These are phyloP conservation scores for Diplodia corticola DNA, from an alignment of 2,329 filamentous ascomycete species.

Conservation along the genomic window DNA sequence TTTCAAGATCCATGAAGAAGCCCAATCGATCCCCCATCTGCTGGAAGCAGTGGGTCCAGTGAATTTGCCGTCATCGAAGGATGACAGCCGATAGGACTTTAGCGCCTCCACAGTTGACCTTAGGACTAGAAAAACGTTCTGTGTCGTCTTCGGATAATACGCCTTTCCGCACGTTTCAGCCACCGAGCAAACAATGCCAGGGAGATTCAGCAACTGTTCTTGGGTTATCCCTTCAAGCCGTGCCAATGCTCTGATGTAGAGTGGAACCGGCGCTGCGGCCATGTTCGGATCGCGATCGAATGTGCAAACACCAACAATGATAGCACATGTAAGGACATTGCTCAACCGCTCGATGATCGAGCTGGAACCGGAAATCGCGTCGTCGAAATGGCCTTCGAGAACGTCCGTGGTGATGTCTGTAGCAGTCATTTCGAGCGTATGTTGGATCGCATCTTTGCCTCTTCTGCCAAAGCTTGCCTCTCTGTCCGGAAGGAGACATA, in stretches of 20 bases:
- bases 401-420: not conserved
- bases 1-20: conserved; percentile 36
- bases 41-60: conserved; percentile 37
- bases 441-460: conserved; percentile 24
- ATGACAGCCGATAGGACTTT: conserved; percentile 26
- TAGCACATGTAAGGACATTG: conserved; percentile 7
- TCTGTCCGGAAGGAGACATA: conserved; percentile 28
- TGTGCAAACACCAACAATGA: not conserved
- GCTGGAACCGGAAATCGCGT: not conserved
- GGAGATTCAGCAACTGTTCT: not conserved
- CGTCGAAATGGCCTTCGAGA: not conserved
- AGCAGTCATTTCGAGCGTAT: not conserved
- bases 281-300: not conserved
- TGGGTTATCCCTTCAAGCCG: not conserved
- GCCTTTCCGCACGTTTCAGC: conserved; percentile 13
- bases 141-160: not conserved
- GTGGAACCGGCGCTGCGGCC: not conserved
- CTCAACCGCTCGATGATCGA: not conserved
- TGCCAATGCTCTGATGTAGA: not conserved
- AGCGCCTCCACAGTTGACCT: not conserved
- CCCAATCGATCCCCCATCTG: conserved; percentile 35
- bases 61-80: conserved; percentile 31
- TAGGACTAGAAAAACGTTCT: not conserved
- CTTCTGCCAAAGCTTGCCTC: conserved; percentile 32
- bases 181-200: conserved; percentile 2